phyloP scores from a whole-genome alignment of 129 eudicot species.

The Artemisia argyi region DNA sequence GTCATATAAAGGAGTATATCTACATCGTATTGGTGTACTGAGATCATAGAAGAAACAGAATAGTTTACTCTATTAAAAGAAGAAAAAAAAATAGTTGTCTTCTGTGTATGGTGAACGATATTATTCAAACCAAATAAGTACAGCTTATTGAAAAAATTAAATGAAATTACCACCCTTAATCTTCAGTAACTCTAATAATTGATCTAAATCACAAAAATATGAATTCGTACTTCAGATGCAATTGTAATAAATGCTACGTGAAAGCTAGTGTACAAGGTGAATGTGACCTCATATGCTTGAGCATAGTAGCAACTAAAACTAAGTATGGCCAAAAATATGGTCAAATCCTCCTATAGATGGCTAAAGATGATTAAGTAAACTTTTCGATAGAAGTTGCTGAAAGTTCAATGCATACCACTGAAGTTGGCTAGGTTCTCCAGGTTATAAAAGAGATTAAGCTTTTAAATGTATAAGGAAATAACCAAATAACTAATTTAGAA shows the following conservation, averaged over 20 bases:
- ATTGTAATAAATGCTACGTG: neutral
- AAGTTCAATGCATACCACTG: neutral
- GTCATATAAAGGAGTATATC: too few relatives aligned
- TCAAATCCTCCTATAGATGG: neutral
- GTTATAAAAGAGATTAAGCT: slow-evolving; percentile 2
- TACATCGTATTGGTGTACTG: too few relatives aligned
- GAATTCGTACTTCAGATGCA: too few relatives aligned
- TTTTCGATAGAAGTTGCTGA: neutral
- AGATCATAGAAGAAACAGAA: too few relatives aligned
- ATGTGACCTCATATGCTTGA: neutral
- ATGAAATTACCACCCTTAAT: too few relatives aligned
- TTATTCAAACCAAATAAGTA: too few relatives aligned
- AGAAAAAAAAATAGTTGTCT: too few relatives aligned
- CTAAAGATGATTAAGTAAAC: neutral
- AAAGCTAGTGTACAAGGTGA: neutral
- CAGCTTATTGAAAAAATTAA: too few relatives aligned
- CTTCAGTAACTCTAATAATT: too few relatives aligned
- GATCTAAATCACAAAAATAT: too few relatives aligned
- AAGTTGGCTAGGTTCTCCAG: neutral
- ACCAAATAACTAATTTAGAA: neutral
- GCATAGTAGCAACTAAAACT: neutral
- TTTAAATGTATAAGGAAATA: neutral
- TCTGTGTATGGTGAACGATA: too few relatives aligned
- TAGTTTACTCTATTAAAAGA: too few relatives aligned
- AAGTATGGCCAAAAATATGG: neutral